Evolutionary conservation across 176 grass and related monocot species (phyloP).

Genomic region (Poa annua): DNA sequence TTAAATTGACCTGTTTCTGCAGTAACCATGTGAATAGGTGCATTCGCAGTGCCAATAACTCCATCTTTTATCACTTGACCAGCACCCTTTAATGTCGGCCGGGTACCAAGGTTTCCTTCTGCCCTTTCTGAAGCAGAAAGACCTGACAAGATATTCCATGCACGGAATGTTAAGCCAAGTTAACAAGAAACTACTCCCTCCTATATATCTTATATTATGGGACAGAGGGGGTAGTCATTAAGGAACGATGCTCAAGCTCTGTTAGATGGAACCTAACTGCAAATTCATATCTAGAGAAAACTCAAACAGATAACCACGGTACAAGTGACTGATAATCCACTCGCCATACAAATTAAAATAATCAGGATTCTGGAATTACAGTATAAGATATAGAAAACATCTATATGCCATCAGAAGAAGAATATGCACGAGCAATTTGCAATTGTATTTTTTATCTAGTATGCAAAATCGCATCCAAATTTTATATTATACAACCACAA

Average conservation of each 20-base stretch:
- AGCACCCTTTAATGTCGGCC: conserved; percentile 65
- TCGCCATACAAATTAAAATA: conserved; percentile 13
- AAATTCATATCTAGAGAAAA: conserved; percentile 29
- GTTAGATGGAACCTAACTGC: conserved; percentile 23
- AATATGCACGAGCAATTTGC: conserved; percentile 2
- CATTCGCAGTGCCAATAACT: conserved; percentile 79
- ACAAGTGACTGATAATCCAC: conserved; percentile 17
- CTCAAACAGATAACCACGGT: not conserved
- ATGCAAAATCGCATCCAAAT: not conserved
- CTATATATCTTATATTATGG: too few relatives aligned
- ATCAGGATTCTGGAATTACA: not conserved
- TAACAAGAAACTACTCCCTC: conserved; percentile 1
- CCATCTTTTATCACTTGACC: conserved; percentile 75
- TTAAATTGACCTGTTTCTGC: conserved; percentile 98
- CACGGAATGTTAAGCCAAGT: not conserved
- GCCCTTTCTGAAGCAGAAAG: conserved; percentile 54
- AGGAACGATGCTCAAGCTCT: not conserved
- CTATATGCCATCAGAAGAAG: conserved; percentile 11
- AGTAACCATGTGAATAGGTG: conserved; percentile 98
- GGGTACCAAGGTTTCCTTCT: conserved; percentile 58
- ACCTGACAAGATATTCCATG: conserved; percentile 56
- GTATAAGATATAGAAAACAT: not conserved
- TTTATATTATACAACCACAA: not conserved
- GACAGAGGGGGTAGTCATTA: not conserved
- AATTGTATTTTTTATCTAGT: not conserved